A percentile compares a stretch with the other conserved stretches of the same genome.
Evolutionary conservation across 441 rosid genomes (phyloP).

Genomic region (Capsella rubella): DNA sequence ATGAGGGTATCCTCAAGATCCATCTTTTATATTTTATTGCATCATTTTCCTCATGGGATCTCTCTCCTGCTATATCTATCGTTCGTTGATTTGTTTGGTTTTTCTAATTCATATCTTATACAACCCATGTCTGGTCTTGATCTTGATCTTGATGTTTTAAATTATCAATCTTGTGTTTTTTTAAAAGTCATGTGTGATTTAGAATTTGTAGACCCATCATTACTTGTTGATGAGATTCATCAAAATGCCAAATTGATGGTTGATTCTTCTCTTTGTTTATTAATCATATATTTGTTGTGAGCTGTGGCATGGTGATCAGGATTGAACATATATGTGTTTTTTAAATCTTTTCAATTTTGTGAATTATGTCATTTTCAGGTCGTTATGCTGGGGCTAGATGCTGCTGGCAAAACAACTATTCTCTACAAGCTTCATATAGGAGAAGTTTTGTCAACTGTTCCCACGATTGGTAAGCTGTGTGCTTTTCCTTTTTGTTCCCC

Average conservation of each 20-base stretch:
- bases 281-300: background rate
- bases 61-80: background rate
- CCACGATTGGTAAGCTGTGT: slow-evolving; percentile 70
- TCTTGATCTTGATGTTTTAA: slow-evolving; percentile 2
- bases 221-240: slow-evolving; percentile 3
- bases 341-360: slow-evolving; percentile 1
- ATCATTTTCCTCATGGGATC: background rate
- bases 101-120: slow-evolving; percentile 19
- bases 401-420: slow-evolving; percentile 98
- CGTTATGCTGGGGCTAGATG: slow-evolving; percentile 98
- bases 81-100: slow-evolving; percentile 1
- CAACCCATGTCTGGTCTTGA: slow-evolving; percentile 12
- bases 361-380: slow-evolving; percentile 55
- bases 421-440: slow-evolving; percentile 98
- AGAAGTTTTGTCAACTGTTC: slow-evolving; percentile 97
- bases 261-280: background rate
- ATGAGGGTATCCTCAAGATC: slow-evolving; percentile 66
- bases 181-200: background rate
- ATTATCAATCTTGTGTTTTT: background rate
- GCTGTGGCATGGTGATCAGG: slow-evolving; percentile 15
- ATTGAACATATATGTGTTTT: background rate
- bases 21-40: too few relatives aligned
- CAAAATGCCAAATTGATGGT: slow-evolving; percentile 3
- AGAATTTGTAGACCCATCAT: background rate
- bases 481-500: background rate